Conservation (phyloP, 2,329 filamentous ascomycete species). For the Bertia moriformis region DNA sequence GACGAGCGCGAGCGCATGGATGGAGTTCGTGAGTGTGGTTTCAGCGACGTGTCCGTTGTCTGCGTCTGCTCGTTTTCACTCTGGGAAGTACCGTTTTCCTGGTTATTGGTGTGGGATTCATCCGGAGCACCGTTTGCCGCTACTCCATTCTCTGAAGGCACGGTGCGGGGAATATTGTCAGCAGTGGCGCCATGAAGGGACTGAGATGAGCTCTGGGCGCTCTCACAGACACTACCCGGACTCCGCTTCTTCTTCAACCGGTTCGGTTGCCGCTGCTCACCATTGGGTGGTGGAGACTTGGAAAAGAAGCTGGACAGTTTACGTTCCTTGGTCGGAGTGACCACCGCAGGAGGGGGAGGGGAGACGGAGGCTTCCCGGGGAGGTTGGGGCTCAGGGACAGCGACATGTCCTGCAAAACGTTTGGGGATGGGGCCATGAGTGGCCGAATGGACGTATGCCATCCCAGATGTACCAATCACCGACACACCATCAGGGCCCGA, state of each 20-base stretch:
- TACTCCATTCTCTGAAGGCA: neutral
- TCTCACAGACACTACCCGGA: neutral
- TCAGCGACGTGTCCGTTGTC: neutral
- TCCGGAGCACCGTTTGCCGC: neutral
- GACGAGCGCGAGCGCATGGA: neutral
- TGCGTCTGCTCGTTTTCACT: neutral
- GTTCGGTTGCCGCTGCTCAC: conserved; percentile 59
- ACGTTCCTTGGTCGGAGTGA: conserved; percentile 50
- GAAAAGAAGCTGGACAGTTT: conserved; percentile 59
- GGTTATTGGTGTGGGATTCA: neutral
- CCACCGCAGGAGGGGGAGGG: conserved; percentile 22
- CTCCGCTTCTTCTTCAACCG: conserved; percentile 80
- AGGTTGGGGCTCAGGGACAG: conserved; percentile 15
- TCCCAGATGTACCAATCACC: too few species aligned
- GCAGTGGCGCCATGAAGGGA: neutral
- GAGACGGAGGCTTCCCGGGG: conserved; percentile 33
- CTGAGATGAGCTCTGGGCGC: neutral
- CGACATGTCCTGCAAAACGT: conserved; percentile 2
- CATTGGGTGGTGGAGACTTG: conserved; percentile 39
- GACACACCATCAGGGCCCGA: too few species aligned
- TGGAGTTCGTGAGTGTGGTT: neutral
- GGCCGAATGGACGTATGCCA: neutral
- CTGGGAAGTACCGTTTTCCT: neutral
- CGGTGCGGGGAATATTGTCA: neutral
- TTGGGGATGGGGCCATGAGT: neutral